Percentiles rank a stretch among this genome's conserved stretches.
Evolutionary conservation across 176 grass and related monocot genomes (phyloP).

Genomic region (Thinopyrum elongatum): DNA sequence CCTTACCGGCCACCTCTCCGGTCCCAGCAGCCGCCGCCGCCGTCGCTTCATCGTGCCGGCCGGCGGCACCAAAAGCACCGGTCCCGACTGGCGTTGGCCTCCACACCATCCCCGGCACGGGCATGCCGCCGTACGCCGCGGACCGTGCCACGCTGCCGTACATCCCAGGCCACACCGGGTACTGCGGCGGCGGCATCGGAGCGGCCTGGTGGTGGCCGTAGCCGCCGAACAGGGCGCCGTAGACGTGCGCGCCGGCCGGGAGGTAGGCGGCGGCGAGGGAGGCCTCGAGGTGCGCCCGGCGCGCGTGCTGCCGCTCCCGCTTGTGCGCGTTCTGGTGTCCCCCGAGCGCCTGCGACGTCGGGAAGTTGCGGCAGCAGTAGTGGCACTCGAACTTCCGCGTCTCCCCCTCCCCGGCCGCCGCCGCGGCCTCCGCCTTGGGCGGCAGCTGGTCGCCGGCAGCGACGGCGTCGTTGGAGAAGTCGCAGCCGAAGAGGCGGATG

Average conservation of each 20-base stretch:
- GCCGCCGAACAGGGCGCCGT: conserved; percentile 64
- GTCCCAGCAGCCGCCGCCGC: neutral
- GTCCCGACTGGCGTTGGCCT: conserved; percentile 16
- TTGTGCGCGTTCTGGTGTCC: conserved; percentile 99
- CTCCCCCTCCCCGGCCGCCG: conserved; percentile 14
- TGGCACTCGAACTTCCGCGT: conserved; percentile 88
- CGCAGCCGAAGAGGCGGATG: conserved; percentile 82
- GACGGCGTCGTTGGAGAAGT: conserved; percentile 53
- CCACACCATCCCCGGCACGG: conserved; percentile 48
- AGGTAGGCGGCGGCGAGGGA: conserved; percentile 59
- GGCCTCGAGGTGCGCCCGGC: conserved; percentile 69
- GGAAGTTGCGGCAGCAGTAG: conserved; percentile 98
- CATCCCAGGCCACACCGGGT: conserved; percentile 44
- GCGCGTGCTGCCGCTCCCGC: conserved; percentile 96
- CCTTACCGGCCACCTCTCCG: neutral
- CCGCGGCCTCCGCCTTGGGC: neutral
- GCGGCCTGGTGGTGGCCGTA: conserved; percentile 38
- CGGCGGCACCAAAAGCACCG: conserved; percentile 21
- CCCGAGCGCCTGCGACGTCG: conserved; percentile 92
- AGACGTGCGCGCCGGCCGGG: conserved; percentile 34
- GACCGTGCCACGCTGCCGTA: conserved; percentile 29
- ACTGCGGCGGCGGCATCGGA: conserved; percentile 36
- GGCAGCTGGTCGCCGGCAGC: neutral
- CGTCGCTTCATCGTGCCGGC: neutral
- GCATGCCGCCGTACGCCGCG: conserved; percentile 34